Base-by-base conservation (phyloP, 257 asterid species). In the Phtheirospermum japonicum region DNA sequence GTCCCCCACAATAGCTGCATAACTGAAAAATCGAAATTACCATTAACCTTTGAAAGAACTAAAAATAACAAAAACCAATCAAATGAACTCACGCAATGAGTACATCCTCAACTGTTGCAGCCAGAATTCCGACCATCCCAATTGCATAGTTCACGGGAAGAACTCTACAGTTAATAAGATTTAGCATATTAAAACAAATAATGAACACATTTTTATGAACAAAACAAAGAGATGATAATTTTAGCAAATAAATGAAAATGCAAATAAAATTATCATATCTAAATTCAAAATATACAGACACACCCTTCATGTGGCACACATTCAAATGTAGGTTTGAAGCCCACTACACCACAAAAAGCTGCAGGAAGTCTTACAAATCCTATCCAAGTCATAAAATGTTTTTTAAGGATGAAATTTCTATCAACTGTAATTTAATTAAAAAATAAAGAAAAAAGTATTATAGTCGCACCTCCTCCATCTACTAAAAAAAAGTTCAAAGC, bases 281-380 rank as follows among this genome's bases (percentile, higher is more conserved):
- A n/a, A n/a, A n/a, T n/a, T n/a, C n/a, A 33, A 52, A 57, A 57
- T 30, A 9, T 12, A 7, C 14, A 31, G 17, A 52, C 66, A 3
- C 67, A 90, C 98, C 98, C 98, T 0, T 80, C 70, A 65, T 71
- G 92, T 39, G 98, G 85, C 33, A 91, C 71, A n/a, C 98, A 91
- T 40, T 86, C 85, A 65, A 84, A 88, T n/a, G 87, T 88, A 59
- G 96, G 88, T 81, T 91, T 91, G 17, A 91, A 79, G 71, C 96
- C 98, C 58, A 91, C 90, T 7, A 91, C 98, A 18, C 98, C 96
- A 75, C 98, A 91, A 32, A 91, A 86, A 57, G 94, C 89, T 26
- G 96, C 98, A 43, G 98, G 98, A 76, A 91, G 82, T 69, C 98
- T 77, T 9, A 91, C 94, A 20, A 96, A 90, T 74, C 98, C 97